Evolutionary conservation across 108 stramenopile genomes (phyloP), one percentile per base, ranked within the genome.

Genomic region (Cyclotella choctawhatcheeana): DNA sequence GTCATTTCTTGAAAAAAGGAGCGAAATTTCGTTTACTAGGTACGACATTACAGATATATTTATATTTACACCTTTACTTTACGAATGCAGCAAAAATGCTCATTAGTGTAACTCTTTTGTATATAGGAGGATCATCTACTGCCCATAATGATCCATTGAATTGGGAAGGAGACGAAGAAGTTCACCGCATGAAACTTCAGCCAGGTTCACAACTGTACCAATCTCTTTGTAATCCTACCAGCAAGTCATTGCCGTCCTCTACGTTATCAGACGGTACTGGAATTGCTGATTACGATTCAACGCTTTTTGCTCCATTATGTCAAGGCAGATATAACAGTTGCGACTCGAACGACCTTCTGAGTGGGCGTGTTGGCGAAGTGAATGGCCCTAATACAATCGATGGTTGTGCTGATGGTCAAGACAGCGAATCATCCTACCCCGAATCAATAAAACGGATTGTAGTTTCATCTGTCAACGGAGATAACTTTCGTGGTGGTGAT

Each of bases 1-100:
- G 54, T 24, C 66, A 61, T 24, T 85, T 77, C 48, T 52, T 85
- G 5, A 58, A 35, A 8, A 81, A 77, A 21, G 76, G 76, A 12
- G 69, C 81, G 10, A 71, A 8, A 2, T 81, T 64, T 51, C 62
- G 61, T 14, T 44, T 76, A 25, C 26, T 81, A 34, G 55, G 55
- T 56, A 13, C 12, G 12, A 1, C 10, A 31, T 48, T n/a, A n/a
- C n/a, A n/a, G n/a, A n/a, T n/a, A n/a, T n/a, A n/a, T n/a, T 48
- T 48, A n/a, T n/a, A n/a, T 10, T 48, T 48, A 48, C 30, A 43
- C n/a, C 14, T 60, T 13, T 14, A 5, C 22, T n/a, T n/a, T n/a
- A n/a, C n/a, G n/a, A 4, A 25, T 26, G 12, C 4, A 25, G 5
- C 13, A 14, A 3, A 14, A 56, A 14, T 27, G 21, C 27, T 29